phyloP scores from a whole-genome alignment of 345 rosid species.

The Adansonia digitata region DNA sequence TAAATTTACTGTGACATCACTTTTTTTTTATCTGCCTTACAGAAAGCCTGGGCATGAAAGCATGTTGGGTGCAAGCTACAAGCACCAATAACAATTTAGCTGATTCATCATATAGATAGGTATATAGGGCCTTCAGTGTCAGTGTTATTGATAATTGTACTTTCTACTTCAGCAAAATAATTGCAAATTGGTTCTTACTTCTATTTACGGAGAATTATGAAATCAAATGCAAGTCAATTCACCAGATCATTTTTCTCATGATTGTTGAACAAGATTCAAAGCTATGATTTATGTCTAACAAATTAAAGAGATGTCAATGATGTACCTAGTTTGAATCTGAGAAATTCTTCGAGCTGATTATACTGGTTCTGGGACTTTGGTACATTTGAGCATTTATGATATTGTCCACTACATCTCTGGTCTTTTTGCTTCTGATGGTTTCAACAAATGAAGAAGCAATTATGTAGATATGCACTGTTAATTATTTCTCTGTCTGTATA shows the following conservation, averaged over 20 bases:
- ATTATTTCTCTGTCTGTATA: background rate
- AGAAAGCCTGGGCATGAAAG: background rate
- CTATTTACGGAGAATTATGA: background rate
- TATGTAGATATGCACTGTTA: background rate
- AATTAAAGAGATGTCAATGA: background rate
- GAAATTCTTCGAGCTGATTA: background rate
- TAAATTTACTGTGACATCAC: background rate
- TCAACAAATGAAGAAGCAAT: background rate
- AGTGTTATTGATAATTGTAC: background rate
- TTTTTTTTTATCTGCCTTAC: background rate
- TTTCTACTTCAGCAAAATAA: background rate
- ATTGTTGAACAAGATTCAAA: background rate
- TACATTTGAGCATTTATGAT: constrained; percentile 1
- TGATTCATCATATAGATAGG: background rate
- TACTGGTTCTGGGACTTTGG: background rate
- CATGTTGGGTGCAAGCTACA: constrained; percentile 1
- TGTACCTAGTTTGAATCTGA: background rate
- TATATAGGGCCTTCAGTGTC: background rate
- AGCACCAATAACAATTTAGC: background rate
- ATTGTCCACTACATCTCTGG: background rate
- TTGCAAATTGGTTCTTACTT: background rate
- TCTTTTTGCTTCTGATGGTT: constrained; percentile 1
- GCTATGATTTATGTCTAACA: background rate
- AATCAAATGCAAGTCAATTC: background rate
- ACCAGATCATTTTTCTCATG: background rate